A percentile compares a stretch with the other conserved stretches of the same genome.
Conservation (phyloP, 495 filamentous ascomycete species). For the Neurospora terricola region DNA sequence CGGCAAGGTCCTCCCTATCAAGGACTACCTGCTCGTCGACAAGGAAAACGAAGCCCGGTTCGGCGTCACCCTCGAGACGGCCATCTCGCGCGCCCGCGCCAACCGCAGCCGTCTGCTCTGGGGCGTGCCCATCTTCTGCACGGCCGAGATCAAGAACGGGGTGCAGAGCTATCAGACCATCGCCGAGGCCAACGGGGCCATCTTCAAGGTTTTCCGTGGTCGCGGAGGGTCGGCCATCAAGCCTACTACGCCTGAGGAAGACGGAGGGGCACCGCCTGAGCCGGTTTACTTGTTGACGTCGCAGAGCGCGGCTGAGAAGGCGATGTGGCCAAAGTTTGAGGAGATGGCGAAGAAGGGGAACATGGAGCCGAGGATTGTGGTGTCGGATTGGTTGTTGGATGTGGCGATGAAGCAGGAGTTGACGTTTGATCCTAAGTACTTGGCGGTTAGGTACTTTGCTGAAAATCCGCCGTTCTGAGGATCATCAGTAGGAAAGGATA, state of each 20-base stretch:
- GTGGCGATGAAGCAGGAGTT: conserved; percentile 79
- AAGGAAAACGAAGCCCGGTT: conserved; percentile 57
- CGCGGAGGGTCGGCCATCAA: conserved; percentile 50
- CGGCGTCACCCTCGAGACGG: conserved; percentile 54
- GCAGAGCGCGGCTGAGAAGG: conserved; percentile 50
- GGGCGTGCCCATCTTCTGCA: conserved; percentile 69
- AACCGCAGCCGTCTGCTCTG: conserved; percentile 68
- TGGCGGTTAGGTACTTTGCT: conserved; percentile 22
- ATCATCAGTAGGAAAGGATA: not conserved
- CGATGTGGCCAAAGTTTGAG: conserved; percentile 71
- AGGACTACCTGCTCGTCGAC: conserved; percentile 59
- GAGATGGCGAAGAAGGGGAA: conserved; percentile 61
- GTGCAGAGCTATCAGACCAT: conserved; percentile 76
- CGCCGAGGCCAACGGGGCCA: conserved; percentile 78
- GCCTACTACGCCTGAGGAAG: conserved; percentile 46
- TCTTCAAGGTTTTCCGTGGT: conserved; percentile 67
- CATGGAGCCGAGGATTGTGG: conserved; percentile 67
- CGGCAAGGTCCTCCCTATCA: conserved; percentile 42
- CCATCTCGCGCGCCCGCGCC: conserved; percentile 54
- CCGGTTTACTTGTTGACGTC: conserved; percentile 73
- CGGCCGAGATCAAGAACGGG: conserved; percentile 65
- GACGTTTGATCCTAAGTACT: conserved; percentile 53
- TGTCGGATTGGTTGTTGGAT: conserved; percentile 79
- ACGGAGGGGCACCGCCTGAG: conserved; percentile 46
- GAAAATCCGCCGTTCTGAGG: not conserved